A percentile compares a stretch with the other conserved stretches of the same genome.
phyloP scores from a whole-genome alignment of 805 yeast species.

The Suhomyces kilbournensis region DNA sequence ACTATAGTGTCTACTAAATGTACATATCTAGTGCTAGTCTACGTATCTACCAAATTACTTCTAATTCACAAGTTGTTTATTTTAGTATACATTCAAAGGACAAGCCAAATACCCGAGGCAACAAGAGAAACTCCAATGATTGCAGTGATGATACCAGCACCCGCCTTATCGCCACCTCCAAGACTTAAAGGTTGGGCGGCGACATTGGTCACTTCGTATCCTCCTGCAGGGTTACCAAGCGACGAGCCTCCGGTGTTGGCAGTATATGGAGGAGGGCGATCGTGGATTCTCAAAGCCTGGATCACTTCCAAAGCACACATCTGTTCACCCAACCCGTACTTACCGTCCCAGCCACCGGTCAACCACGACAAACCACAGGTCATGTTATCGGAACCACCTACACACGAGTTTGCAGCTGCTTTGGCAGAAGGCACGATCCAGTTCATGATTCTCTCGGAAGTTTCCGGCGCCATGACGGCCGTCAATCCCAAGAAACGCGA shows the following conservation, averaged over 20 bases:
- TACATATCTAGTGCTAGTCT: too few species aligned
- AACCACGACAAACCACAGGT: constrained; percentile 80
- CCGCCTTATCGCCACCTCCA: constrained; percentile 48
- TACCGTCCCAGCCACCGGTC: constrained; percentile 53
- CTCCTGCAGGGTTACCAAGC: constrained; percentile 65
- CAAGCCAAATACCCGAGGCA: constrained; percentile 77
- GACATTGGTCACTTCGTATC: constrained; percentile 44
- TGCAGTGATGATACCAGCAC: constrained; percentile 88
- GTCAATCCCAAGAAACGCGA: constrained; percentile 73
- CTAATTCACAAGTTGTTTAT: neutral
- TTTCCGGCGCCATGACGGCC: constrained; percentile 64
- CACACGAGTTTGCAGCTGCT: constrained; percentile 60
- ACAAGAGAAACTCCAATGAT: constrained; percentile 51
- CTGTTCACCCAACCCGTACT: constrained; percentile 77
- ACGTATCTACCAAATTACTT: too few species aligned
- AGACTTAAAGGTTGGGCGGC: constrained; percentile 24
- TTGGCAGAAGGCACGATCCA: constrained; percentile 41
- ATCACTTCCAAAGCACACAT: constrained; percentile 70
- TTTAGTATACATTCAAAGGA: constrained; percentile 29
- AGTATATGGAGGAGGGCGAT: constrained; percentile 58
- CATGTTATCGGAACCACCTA: constrained; percentile 79
- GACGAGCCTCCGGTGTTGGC: constrained; percentile 68
- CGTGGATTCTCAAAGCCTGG: constrained; percentile 39
- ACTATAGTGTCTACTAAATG: too few species aligned
- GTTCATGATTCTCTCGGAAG: constrained; percentile 44